Evolutionary conservation across 2,329 filamentous ascomycete species (phyloP).

Genomic region (Colletotrichum sp.): DNA sequence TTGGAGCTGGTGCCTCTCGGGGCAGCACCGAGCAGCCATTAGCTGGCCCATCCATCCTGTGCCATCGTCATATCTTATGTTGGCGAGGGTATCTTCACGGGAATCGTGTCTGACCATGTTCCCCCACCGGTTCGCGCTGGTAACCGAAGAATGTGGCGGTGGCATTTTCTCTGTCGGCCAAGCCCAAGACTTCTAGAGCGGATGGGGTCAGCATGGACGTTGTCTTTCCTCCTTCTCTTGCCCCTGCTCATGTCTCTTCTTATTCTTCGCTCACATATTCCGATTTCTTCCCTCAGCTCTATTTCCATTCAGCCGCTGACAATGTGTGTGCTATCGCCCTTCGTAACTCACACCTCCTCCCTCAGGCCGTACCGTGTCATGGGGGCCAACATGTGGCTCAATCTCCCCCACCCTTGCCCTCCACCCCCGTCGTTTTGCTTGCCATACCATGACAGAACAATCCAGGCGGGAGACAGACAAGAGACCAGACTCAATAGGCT

Average conservation of each 20-base stretch:
- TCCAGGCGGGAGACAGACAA: not conserved
- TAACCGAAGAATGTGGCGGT: not conserved
- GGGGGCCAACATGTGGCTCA: not conserved
- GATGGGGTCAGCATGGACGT: not conserved
- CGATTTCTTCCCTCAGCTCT: not conserved
- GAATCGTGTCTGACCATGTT: not conserved
- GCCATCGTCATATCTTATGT: not conserved
- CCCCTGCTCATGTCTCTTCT: not conserved
- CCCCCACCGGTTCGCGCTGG: slow-evolving; percentile 13
- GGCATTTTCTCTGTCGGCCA: not conserved
- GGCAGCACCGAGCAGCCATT: not conserved
- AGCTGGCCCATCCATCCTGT: not conserved
- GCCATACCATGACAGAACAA: not conserved
- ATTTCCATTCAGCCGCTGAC: not conserved
- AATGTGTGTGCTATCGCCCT: not conserved
- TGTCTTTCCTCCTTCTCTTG: not conserved
- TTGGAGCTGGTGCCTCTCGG: not conserved
- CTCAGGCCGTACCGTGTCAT: not conserved
- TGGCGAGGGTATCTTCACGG: not conserved
- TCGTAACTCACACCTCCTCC: not conserved
- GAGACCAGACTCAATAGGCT: not conserved
- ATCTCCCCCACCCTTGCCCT: not conserved
- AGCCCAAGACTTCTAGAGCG: not conserved
- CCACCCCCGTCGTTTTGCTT: not conserved
- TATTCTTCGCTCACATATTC: not conserved